These are phyloP conservation scores for Aegilops umbellulata DNA, from an alignment of 176 grass and related monocot species.

Conservation along the genomic window DNA sequence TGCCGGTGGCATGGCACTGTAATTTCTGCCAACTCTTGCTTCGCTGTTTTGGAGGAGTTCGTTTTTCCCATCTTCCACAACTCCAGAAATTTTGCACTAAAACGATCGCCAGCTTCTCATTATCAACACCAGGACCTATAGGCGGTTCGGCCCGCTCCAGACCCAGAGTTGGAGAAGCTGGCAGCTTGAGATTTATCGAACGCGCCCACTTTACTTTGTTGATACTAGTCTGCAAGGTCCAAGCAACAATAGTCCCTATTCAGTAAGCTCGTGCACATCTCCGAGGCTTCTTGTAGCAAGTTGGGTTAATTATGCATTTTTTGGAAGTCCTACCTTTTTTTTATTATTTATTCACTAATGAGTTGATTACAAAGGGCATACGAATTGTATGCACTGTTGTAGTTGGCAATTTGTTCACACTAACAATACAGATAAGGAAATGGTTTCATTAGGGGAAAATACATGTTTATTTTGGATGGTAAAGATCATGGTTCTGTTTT, in stretches of 20 bases:
- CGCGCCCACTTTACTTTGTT: neutral
- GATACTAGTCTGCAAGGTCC: neutral
- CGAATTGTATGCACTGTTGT: neutral
- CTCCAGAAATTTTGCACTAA: too few species aligned
- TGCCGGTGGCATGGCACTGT: too few species aligned
- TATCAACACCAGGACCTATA: too few species aligned
- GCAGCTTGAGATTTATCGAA: too few species aligned
- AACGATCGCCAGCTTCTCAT: too few species aligned
- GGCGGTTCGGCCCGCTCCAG: too few species aligned
- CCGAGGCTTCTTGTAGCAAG: neutral
- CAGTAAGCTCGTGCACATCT: neutral
- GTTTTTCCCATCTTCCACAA: too few species aligned
- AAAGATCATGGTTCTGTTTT: neutral
- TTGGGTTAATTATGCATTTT: neutral
- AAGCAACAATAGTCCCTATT: neutral
- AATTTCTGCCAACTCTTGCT: too few species aligned
- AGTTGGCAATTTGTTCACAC: neutral
- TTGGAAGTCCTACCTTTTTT: neutral
- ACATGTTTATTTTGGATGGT: neutral
- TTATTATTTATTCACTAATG: neutral
- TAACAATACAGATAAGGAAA: neutral
- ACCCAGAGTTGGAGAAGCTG: too few species aligned
- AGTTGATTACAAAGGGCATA: too few species aligned
- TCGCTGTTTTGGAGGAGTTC: too few species aligned
- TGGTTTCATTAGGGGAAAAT: neutral